These are phyloP conservation scores for Paraurostyla sp. DNA, from an alignment of 73 alveolate species.

Conservation along the genomic window DNA sequence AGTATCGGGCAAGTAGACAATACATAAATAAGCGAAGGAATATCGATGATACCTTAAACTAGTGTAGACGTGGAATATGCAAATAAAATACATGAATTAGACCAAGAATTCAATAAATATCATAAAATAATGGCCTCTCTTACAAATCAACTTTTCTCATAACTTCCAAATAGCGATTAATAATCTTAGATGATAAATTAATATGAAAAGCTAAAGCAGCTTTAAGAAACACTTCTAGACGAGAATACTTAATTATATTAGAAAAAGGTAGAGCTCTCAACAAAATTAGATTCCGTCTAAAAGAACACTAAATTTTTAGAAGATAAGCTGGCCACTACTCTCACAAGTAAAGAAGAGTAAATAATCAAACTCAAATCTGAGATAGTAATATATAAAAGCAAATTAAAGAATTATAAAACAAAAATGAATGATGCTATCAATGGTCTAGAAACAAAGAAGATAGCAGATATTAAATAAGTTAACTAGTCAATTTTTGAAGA, in stretches of 20 bases:
- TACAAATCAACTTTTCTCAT: no score
- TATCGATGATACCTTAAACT: conserved; percentile 27
- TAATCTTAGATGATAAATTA: not conserved
- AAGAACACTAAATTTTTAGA: not conserved
- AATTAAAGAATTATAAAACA: not conserved
- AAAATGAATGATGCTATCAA: not conserved
- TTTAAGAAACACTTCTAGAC: not conserved
- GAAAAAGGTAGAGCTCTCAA: not conserved
- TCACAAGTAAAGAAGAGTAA: conserved; percentile 30
- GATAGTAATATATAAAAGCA: conserved; percentile 20
- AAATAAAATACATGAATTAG: not conserved
- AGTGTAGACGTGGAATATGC: conserved; percentile 36
- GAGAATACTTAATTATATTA: conserved; percentile 13
- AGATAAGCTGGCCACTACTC: not conserved
- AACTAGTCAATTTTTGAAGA: not conserved
- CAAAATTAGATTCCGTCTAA: not conserved
- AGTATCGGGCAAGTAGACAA: no score
- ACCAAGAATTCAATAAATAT: conserved; percentile 2
- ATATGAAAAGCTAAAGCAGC: not conserved
- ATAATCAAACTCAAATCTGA: conserved; percentile 22
- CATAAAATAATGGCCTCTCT: conserved; percentile 1
- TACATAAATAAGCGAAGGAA: no score
- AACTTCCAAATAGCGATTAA: not conserved
- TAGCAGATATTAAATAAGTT: not conserved
- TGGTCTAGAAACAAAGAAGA: conserved; percentile 1